These are phyloP conservation scores for Bjerkandera adusta DNA, from an alignment of 1,284 basidiomycete species.

Conservation along the genomic window DNA sequence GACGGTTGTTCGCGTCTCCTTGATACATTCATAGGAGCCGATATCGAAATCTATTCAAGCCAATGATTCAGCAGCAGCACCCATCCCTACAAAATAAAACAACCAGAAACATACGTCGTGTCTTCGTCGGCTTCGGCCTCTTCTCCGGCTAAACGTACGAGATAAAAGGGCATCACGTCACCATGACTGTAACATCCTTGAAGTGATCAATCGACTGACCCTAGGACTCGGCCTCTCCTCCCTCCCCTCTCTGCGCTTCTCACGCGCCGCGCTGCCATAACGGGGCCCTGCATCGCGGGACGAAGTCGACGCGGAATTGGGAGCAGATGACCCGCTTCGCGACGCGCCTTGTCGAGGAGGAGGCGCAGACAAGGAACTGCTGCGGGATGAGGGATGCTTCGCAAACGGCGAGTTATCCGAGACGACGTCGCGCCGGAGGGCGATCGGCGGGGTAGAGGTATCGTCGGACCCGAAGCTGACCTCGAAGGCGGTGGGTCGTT, in stretches of 20 bases:
- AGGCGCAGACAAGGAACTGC: background rate
- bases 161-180: too few species aligned
- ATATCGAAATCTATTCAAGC: too few species aligned
- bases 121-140: background rate
- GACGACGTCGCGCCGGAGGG: constrained; percentile 2
- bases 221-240: background rate
- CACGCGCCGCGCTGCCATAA: background rate
- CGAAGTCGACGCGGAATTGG: background rate
- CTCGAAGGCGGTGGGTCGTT: constrained; percentile 17
- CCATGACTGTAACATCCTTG: too few species aligned
- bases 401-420: background rate
- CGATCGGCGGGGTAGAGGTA: background rate
- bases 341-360: background rate
- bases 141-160: constrained; percentile 1
- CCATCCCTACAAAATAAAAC: too few species aligned
- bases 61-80: too few species aligned
- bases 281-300: background rate
- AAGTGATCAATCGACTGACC: background rate
- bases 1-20: constrained; percentile 9
- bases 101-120: background rate
- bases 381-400: too few species aligned
- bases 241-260: background rate
- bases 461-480: constrained; percentile 12
- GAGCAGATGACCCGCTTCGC: background rate
- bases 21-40: too few species aligned